Percentiles rank a stretch among this genome's conserved stretches.
These are phyloP conservation scores for Yamadazyma triangularis DNA, from an alignment of 1,139 yeast species.

Conservation along the genomic window DNA sequence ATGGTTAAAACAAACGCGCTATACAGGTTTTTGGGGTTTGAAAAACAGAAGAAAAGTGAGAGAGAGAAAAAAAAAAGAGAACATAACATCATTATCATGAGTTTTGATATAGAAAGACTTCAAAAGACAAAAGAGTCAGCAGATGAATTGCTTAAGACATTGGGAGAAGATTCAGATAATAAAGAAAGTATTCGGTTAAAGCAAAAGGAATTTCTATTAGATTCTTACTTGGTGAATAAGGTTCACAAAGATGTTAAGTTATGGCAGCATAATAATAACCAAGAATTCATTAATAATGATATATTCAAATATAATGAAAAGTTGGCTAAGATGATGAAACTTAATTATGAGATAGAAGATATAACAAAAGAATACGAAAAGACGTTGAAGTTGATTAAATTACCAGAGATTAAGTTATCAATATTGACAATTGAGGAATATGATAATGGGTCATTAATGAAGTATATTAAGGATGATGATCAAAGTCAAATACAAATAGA, in stretches of 20 bases:
- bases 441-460: slow-evolving; percentile 15
- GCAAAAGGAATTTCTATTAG: slow-evolving; percentile 22
- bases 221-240: slow-evolving; percentile 30
- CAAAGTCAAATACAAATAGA: slow-evolving; percentile 6
- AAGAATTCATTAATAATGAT: slow-evolving; percentile 20
- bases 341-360: slow-evolving; percentile 21
- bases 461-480: neutral
- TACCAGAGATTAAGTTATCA: slow-evolving; percentile 30
- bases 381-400: slow-evolving; percentile 18
- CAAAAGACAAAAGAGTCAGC: neutral
- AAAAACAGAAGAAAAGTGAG: too few relatives aligned
- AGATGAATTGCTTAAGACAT: neutral
- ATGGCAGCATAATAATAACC: slow-evolving; percentile 23
- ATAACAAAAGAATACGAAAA: slow-evolving; percentile 22
- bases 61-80: too few relatives aligned
- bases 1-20: too few relatives aligned
- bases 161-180: neutral
- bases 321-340: slow-evolving; percentile 25
- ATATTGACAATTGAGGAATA: slow-evolving; percentile 23
- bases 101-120: neutral
- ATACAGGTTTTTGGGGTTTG: too few relatives aligned
- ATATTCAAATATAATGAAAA: slow-evolving; percentile 26
- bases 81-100: too few relatives aligned
- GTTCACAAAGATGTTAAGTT: slow-evolving; percentile 27
- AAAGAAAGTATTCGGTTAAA: neutral